Evolutionary conservation across 2,329 filamentous ascomycete genomes (phyloP).

Genomic region (Massarina eburnea): DNA sequence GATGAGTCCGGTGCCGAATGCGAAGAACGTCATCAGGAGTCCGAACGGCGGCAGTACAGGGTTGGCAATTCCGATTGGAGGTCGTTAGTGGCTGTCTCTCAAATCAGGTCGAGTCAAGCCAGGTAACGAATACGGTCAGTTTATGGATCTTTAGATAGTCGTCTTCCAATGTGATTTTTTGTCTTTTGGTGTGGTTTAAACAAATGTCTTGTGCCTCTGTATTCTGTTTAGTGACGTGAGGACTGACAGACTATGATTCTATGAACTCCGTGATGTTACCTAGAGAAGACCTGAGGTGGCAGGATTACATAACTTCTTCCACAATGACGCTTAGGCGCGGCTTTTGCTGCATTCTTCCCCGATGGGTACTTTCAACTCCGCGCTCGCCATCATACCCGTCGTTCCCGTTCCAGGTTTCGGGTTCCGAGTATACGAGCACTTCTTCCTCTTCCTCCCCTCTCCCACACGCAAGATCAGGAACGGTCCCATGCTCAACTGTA

Average conservation of each 20-base stretch:
- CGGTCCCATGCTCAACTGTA: background rate
- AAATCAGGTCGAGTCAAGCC: background rate
- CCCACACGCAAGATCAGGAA: background rate
- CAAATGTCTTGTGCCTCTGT: background rate
- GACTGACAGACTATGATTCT: background rate
- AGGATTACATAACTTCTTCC: background rate
- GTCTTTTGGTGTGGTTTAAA: slow-evolving; percentile 24
- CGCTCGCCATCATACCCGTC: background rate
- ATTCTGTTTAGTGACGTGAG: background rate
- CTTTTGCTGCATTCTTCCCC: background rate
- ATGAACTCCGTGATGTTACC: background rate
- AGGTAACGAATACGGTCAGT: background rate
- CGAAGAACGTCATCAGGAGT: slow-evolving; percentile 39
- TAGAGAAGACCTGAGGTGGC: background rate
- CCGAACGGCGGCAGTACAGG: slow-evolving; percentile 31
- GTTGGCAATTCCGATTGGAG: slow-evolving; percentile 34
- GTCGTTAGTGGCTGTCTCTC: slow-evolving; percentile 10
- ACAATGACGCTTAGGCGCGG: background rate
- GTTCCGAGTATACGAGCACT: background rate
- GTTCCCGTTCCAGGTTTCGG: background rate
- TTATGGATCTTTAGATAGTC: slow-evolving; percentile 12
- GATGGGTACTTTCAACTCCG: background rate
- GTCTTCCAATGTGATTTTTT: slow-evolving; percentile 27
- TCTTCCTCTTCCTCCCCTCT: background rate
- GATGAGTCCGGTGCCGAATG: slow-evolving; percentile 39